Base-by-base conservation (phyloP, 2,329 filamentous ascomycete species). In the Beauveria sp. region DNA sequence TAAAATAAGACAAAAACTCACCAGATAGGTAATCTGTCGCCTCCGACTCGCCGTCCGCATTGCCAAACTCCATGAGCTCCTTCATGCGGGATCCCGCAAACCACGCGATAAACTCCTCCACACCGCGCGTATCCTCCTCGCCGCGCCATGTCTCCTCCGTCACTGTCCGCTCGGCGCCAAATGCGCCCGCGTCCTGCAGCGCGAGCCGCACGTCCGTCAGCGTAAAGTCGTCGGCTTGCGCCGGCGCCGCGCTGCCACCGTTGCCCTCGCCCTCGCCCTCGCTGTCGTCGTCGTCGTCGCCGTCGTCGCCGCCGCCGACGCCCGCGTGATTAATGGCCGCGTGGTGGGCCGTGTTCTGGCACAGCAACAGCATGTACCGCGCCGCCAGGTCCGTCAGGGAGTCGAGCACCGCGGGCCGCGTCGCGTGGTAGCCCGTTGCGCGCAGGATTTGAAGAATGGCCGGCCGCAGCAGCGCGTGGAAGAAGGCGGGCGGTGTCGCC, bases 391-490 rank as follows among this genome's bases (percentile, higher is more conserved):
- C 92, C 16, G 91, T 90, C n/a, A 97, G 74, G 10, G 90, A 87
- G 75, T 97, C 92, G 61, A 97, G 80, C 7, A 96, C 92, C 3
- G 88, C 88, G 2, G 91, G 87, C 59, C 86, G 86, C 55, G 91
- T 90, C 47, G 88, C 82, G 72, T 96, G 90, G 77, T 96, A 97
- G 71, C 93, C 93, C 26, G 91, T 88, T 34, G 92, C 91, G 70
- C 93, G 91, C 56, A 97, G 85, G 69, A 96, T 93, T 75, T 97
- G 92, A 62, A 97, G 85, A 63, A 97, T 85, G 53, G 88, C 87
- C 2, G 93, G 93, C 47, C 92, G 91, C 61, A 97, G 82, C 65
- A 96, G 87, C 63, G 90, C 88, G 74, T 91, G 88, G 76, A 79
- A 83, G 61, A 83, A 73, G n/a, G 78, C 73, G 10, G 76, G 73